Conservation (phyloP, 1,284 basidiomycete species). For the Marasmius fiardii region DNA sequence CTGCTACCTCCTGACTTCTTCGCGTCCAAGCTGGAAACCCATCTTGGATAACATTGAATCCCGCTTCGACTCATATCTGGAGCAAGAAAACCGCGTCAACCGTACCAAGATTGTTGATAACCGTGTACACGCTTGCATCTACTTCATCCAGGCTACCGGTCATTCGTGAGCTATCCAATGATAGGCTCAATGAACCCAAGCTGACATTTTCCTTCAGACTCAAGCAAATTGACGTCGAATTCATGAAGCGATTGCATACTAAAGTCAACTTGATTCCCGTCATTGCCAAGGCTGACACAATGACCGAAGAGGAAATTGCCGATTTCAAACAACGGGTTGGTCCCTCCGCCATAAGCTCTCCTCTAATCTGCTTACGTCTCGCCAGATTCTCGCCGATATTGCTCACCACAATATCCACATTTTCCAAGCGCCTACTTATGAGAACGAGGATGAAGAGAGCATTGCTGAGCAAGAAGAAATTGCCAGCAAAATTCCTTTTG, state of each 20-base stretch:
- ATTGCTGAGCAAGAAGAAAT: constrained; percentile 95
- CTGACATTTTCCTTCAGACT: constrained; percentile 48
- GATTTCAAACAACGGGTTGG: constrained; percentile 89
- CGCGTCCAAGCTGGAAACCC: constrained; percentile 81
- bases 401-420: constrained; percentile 92
- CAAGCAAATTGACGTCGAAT: constrained; percentile 96
- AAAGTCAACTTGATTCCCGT: constrained; percentile 97
- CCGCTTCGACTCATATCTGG: constrained; percentile 93
- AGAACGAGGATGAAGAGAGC: constrained; percentile 97
- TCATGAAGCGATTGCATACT: constrained; percentile 93
- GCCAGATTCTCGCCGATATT: constrained; percentile 86
- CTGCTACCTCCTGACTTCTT: constrained; percentile 15
- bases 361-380: constrained; percentile 10
- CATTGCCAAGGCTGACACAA: constrained; percentile 94
- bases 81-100: constrained; percentile 98
- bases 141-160: constrained; percentile 97
- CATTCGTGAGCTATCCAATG: constrained; percentile 76
- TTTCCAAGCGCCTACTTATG: constrained; percentile 93
- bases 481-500: constrained; percentile 95
- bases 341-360: constrained; percentile 5
- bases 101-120: constrained; percentile 83
- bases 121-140: constrained; percentile 91
- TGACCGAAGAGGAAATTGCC: constrained; percentile 92
- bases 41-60: constrained; percentile 97
- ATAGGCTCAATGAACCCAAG: constrained; percentile 6